Evolutionary conservation across 768 basidiomycete genomes (phyloP).

Genomic region (Serendipita indica): DNA sequence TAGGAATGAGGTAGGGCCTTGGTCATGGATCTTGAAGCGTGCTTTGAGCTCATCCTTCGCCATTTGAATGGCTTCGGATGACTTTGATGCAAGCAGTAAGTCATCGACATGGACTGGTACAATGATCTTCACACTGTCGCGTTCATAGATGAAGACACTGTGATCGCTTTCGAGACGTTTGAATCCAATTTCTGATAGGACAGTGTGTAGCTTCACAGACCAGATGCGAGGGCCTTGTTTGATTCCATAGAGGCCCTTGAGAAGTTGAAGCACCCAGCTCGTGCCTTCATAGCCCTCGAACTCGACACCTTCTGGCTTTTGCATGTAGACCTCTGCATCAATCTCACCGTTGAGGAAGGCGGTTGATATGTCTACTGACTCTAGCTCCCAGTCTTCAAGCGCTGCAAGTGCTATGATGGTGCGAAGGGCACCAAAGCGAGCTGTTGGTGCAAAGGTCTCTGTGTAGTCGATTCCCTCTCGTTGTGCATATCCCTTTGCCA

Average conservation of each 20-base stretch:
- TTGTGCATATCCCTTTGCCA: slow-evolving; percentile 20
- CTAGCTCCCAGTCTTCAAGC: slow-evolving; percentile 17
- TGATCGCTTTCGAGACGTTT: not conserved
- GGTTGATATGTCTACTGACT: slow-evolving; percentile 11
- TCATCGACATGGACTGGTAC: slow-evolving; percentile 8
- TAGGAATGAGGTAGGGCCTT: not conserved
- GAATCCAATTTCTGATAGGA: not conserved
- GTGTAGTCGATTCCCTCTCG: slow-evolving; percentile 25
- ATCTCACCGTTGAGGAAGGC: slow-evolving; percentile 13
- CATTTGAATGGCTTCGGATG: not conserved
- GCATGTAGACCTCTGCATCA: slow-evolving; percentile 11
- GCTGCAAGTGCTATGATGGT: slow-evolving; percentile 22
- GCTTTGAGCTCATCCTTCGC: not conserved
- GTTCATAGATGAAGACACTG: not conserved
- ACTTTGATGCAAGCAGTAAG: not conserved
- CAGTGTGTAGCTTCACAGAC: slow-evolving; percentile 18
- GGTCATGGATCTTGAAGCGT: slow-evolving; percentile 9
- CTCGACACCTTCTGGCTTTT: slow-evolving; percentile 9
- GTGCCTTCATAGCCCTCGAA: not conserved
- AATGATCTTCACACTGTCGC: not conserved
- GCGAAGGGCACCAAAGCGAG: slow-evolving; percentile 24
- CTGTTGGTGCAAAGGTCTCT: slow-evolving; percentile 29
- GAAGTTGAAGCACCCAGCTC: slow-evolving; percentile 13
- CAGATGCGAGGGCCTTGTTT: slow-evolving; percentile 28
- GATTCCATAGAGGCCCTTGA: slow-evolving; percentile 30